Conservation (phyloP, 257 asterid species). For the Vinca minor region DNA sequence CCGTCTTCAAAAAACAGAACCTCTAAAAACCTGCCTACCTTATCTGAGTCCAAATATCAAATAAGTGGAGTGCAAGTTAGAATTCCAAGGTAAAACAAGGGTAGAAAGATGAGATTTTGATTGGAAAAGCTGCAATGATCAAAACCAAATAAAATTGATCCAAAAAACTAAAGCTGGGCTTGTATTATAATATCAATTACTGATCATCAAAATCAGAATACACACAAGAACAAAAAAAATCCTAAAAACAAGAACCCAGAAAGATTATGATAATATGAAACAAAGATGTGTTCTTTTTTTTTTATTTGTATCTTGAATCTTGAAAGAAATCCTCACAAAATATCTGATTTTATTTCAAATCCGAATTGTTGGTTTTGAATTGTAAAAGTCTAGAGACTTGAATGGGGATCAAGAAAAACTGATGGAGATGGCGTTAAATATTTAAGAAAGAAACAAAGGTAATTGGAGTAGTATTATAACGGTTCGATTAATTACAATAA, state of each 20-base stretch:
- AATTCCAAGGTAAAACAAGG: neutral
- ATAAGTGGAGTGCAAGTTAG: neutral
- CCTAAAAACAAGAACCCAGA: neutral
- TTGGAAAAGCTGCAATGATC: neutral
- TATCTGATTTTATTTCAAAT: neutral
- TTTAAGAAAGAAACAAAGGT: conserved; percentile 1
- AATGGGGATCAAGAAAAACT: conserved; percentile 5
- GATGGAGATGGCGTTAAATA: conserved; percentile 12
- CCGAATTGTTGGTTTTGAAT: neutral
- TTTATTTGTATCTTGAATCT: neutral
- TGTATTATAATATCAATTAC: neutral
- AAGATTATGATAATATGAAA: neutral
- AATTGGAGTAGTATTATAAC: too few species aligned
- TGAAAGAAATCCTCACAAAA: conserved; percentile 15
- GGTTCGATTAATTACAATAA: too few species aligned
- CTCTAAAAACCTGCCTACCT: neutral
- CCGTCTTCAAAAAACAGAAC: neutral
- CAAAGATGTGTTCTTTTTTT: neutral
- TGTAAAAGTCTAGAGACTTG: conserved; percentile 8
- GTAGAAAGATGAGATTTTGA: conserved; percentile 16
- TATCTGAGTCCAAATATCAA: neutral
- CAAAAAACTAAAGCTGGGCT: neutral
- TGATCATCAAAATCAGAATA: neutral
- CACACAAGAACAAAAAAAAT: neutral
- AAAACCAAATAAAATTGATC: conserved; percentile 10